Conservation (phyloP, 2,329 filamentous ascomycete genomes). For the Periglandula ipomoeae region DNA sequence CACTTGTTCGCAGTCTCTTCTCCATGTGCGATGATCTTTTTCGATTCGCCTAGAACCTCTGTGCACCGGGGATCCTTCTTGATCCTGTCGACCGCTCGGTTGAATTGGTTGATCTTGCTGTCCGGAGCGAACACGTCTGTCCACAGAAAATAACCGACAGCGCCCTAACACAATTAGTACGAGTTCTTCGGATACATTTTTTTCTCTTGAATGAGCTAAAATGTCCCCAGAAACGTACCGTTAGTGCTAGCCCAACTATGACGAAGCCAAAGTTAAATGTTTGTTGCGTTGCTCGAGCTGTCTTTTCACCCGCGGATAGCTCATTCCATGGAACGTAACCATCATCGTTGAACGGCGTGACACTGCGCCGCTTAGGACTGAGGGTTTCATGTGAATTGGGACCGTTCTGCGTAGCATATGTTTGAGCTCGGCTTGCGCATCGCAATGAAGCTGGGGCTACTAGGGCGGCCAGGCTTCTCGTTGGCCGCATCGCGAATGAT, state of each 20-base stretch:
- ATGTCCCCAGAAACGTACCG: conserved; percentile 40
- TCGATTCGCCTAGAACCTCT: conserved; percentile 63
- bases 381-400: conserved; percentile 26
- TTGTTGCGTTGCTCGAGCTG: conserved; percentile 78
- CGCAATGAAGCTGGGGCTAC: conserved; percentile 1
- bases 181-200: not conserved
- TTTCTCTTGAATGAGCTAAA: too few relatives aligned
- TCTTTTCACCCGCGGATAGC: conserved; percentile 68
- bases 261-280: conserved; percentile 80
- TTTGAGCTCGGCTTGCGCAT: conserved; percentile 18
- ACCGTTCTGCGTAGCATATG: conserved; percentile 51
- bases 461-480: conserved; percentile 17
- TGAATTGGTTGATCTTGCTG: conserved; percentile 82
- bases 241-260: conserved; percentile 63
- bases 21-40: conserved; percentile 71
- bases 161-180: conserved; percentile 40
- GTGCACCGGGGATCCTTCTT: conserved; percentile 62
- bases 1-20: conserved; percentile 76
- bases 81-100: conserved; percentile 72
- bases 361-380: conserved; percentile 50
- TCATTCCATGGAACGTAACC: conserved; percentile 74
- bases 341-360: conserved; percentile 81
- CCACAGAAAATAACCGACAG: conserved; percentile 71
- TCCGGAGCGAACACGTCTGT: conserved; percentile 75
- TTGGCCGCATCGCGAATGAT: conserved; percentile 26